Percentiles rank a stretch among this genome's conserved stretches.
phyloP scores from a whole-genome alignment of 192 early-diverging fungal species.

The Coemansia sp. region DNA sequence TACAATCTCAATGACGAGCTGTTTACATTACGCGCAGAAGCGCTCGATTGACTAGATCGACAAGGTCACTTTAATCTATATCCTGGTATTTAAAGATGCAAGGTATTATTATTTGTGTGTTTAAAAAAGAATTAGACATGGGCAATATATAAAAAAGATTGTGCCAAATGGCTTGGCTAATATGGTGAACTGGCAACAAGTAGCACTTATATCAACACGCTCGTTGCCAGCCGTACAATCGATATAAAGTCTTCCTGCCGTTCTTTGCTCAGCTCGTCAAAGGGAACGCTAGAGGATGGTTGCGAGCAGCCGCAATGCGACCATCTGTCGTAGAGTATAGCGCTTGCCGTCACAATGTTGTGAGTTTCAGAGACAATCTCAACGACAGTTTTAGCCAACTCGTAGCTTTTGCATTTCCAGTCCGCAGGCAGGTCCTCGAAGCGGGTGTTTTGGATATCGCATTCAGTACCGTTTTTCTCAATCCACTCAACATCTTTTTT shows the following conservation, averaged over 20 bases:
- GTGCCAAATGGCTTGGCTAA: neutral
- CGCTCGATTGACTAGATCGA: slow-evolving; percentile 21
- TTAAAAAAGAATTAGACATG: no score
- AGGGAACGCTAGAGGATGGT: neutral
- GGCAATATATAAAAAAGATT: no score
- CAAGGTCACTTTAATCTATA: no score
- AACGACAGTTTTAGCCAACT: neutral
- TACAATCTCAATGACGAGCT: slow-evolving; percentile 37
- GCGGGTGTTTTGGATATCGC: neutral
- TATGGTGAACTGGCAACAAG: neutral
- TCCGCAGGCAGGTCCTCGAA: neutral
- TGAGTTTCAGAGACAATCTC: slow-evolving; percentile 1
- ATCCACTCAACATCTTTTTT: neutral
- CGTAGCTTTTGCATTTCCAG: slow-evolving; percentile 3
- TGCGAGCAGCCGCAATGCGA: neutral
- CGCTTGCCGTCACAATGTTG: slow-evolving; percentile 4
- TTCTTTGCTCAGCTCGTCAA: neutral
- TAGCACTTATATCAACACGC: neutral
- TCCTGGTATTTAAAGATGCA: no score
- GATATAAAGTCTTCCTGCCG: neutral
- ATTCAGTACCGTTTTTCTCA: neutral
- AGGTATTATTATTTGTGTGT: no score
- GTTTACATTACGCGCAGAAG: slow-evolving; percentile 9
- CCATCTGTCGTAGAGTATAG: neutral
- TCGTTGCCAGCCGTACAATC: neutral